phyloP scores from a whole-genome alignment of 1,284 basidiomycete species.

The Meira nashicola region DNA sequence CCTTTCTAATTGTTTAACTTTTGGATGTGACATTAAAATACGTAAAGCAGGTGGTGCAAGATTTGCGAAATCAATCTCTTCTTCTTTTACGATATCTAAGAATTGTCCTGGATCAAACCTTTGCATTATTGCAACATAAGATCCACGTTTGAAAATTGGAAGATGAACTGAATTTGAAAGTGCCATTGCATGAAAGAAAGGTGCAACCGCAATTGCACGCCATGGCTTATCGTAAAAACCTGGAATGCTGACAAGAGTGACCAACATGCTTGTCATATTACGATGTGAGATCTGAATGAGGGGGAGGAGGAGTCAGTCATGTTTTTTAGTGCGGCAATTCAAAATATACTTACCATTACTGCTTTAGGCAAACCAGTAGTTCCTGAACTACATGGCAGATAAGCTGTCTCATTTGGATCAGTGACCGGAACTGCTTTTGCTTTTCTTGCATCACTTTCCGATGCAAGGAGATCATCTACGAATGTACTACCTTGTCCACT shows the following conservation, averaged over 20 bases:
- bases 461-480: neutral
- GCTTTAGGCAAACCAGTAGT: constrained; percentile 30
- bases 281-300: constrained; percentile 21
- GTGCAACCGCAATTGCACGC: constrained; percentile 20
- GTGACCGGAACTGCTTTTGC: neutral
- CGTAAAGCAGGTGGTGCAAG: constrained; percentile 23
- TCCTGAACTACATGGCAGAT: constrained; percentile 26
- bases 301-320: no score
- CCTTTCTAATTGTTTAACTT: constrained; percentile 14
- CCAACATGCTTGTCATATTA: constrained; percentile 25
- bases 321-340: no score
- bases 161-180: constrained; percentile 1
- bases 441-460: neutral
- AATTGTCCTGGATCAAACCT: constrained; percentile 17
- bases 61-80: constrained; percentile 16
- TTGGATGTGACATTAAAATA: constrained; percentile 15
- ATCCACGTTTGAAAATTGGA: neutral
- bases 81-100: constrained; percentile 19
- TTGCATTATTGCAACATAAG: neutral
- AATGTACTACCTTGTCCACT: neutral
- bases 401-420: constrained; percentile 7
- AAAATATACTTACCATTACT: constrained; percentile 6
- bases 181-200: constrained; percentile 28
- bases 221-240: constrained; percentile 10
- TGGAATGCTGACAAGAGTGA: neutral